Evolutionary conservation across 805 yeast genomes (phyloP).

Genomic region (Nakazawaea sp.): DNA sequence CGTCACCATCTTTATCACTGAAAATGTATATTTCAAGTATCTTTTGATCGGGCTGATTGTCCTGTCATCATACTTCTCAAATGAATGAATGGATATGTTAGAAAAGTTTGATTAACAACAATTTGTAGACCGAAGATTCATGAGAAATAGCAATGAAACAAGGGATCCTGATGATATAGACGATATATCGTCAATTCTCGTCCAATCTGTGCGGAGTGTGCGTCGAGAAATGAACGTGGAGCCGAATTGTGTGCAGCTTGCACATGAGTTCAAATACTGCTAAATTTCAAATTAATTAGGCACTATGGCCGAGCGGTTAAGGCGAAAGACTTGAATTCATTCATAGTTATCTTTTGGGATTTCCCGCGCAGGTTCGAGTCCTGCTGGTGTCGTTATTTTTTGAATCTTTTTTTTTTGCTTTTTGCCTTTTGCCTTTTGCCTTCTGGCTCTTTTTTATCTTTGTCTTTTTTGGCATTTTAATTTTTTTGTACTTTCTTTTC

Average conservation of each 20-base stretch:
- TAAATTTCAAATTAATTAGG: conserved; percentile 8
- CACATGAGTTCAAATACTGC: not conserved
- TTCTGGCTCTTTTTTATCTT: no score
- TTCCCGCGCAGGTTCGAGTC: conserved; percentile 14
- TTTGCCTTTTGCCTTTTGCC: no score
- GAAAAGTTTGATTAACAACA: no score
- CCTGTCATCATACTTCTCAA: conserved; percentile 7
- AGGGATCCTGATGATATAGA: no score
- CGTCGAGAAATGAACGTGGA: no score
- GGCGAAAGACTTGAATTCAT: conserved; percentile 12
- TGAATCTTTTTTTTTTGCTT: not conserved
- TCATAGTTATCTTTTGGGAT: conserved; percentile 12
- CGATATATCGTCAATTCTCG: no score
- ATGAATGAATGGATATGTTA: no score
- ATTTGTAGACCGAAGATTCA: no score
- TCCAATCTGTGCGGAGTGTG: no score
- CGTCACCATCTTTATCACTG: conserved; percentile 85
- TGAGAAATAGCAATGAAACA: no score
- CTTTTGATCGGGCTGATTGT: conserved; percentile 53
- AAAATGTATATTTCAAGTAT: conserved; percentile 76
- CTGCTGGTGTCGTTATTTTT: conserved; percentile 13
- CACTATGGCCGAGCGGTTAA: conserved; percentile 14
- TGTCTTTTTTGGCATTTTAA: no score
- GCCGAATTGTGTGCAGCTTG: no score
- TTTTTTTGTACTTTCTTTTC: not conserved